phyloP scores from a whole-genome alignment of 1,139 yeast genomes.

The Taiozyma sp. region DNA sequence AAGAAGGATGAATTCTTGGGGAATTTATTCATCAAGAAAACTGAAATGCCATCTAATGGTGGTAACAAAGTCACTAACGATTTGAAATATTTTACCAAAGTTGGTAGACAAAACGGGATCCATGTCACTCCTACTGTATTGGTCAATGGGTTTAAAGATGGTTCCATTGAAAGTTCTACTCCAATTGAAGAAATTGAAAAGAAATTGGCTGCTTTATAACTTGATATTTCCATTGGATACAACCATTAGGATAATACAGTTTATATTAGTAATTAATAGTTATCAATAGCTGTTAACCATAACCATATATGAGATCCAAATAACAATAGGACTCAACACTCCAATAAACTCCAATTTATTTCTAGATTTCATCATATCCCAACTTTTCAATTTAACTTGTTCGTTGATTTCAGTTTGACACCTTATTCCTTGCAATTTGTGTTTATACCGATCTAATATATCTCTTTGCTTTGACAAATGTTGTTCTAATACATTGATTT shows the following conservation, averaged over 20 bases:
- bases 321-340: neutral
- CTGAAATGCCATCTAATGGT: slow-evolving; percentile 36
- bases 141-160: slow-evolving; percentile 56
- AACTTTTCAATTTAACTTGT: neutral
- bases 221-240: too few relatives aligned
- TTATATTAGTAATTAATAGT: too few relatives aligned
- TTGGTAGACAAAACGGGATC: slow-evolving; percentile 70
- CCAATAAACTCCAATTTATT: slow-evolving; percentile 1
- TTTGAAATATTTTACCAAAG: slow-evolving; percentile 66
- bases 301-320: neutral
- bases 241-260: too few relatives aligned
- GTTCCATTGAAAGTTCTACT: slow-evolving; percentile 40
- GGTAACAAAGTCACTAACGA: slow-evolving; percentile 61
- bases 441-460: neutral
- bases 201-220: slow-evolving; percentile 14
- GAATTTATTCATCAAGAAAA: slow-evolving; percentile 19
- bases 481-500: slow-evolving; percentile 1
- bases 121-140: slow-evolving; percentile 84
- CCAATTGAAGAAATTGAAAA: slow-evolving; percentile 26
- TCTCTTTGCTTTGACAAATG: slow-evolving; percentile 1
- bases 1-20: slow-evolving; percentile 32
- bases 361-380: slow-evolving; percentile 1
- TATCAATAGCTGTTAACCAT: neutral
- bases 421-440: neutral
- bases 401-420: slow-evolving; percentile 3